Evolutionary conservation across 495 filamentous ascomycete species (phyloP), one percentile per base, ranked within the genome.

Genomic region (Podospora tetraspora): DNA sequence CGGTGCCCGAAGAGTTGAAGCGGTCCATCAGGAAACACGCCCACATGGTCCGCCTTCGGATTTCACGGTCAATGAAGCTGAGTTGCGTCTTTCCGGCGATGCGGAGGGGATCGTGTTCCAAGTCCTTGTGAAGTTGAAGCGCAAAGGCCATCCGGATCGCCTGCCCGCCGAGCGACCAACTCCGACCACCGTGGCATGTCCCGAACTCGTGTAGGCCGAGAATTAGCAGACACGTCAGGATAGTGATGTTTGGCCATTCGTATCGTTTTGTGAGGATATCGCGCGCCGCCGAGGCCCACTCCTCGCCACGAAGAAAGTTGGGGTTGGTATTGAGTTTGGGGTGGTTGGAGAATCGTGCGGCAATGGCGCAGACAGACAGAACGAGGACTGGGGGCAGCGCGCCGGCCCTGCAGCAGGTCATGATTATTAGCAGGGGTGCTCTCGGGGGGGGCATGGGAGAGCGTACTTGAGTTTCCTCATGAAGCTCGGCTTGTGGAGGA

Each of bases 121-220:
- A 83, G 77, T 99, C 94, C 78, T 90, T 90, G 76, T 99, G 95
- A 57, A 99, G 82, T 72, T 97, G 95, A 57, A 99, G 81, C 21
- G 95, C 94, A 80, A 96, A 97, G 21, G 94, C 95, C 95, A 97
- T 99, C 57, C 95, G 85, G 73, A 95, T 92, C 23, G 95, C 95
- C 81, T 97, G 94, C 1, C 95, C 95, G 52, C 93, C 92, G 70
- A 97, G 86, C 62, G 95, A 92, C 95, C 95, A 99, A 74, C 93
- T 97, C 68, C 94, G 85, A 12, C 95, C 94, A 68, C 95, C 95
- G 76, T 97, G 94, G 75, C 95, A 97, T 58, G 95, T 97, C 30
- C 95, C 95, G 72, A 99, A 97, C 73, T 97, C 94, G 74, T 99
- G 95, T 61, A 99, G 81, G 16, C 94, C 93, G 60, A 99, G 84